Evolutionary conservation across 768 basidiomycete genomes (phyloP).

Genomic region (Trametes maxima): DNA sequence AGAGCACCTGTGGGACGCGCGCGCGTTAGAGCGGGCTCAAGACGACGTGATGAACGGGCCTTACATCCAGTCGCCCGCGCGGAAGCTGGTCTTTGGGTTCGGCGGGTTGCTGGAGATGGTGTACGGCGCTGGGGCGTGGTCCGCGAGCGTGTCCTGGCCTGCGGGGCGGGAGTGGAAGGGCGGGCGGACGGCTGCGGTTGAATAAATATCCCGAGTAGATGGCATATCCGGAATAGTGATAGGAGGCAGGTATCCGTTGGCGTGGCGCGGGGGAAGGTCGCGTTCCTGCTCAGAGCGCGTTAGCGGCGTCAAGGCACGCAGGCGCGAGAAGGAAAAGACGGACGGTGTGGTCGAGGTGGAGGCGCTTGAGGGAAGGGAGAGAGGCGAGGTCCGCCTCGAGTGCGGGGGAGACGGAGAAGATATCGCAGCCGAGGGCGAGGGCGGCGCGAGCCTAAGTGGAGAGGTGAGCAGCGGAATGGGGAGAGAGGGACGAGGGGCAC

Average conservation of each 20-base stretch:
- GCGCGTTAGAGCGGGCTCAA: constrained; percentile 17
- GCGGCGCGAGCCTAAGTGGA: constrained; percentile 28
- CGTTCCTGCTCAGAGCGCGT: constrained; percentile 1
- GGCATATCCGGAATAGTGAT: constrained; percentile 3
- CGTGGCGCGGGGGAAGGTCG: constrained; percentile 4
- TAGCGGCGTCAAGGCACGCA: background rate
- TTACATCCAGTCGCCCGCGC: constrained; percentile 40
- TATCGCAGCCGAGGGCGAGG: constrained; percentile 21
- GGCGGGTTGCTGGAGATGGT: constrained; percentile 37
- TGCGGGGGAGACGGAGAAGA: constrained; percentile 29
- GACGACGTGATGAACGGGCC: constrained; percentile 10
- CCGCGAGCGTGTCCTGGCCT: background rate
- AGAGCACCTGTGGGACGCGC: constrained; percentile 51
- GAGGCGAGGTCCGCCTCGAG: constrained; percentile 29
- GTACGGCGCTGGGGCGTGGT: constrained; percentile 12
- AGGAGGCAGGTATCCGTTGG: constrained; percentile 4
- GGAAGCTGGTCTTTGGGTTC: constrained; percentile 35
- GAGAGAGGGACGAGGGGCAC: background rate
- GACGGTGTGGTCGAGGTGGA: constrained; percentile 8
- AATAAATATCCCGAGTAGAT: constrained; percentile 7
- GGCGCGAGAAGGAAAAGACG: background rate
- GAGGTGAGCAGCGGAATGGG: background rate
- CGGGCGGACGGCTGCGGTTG: background rate
- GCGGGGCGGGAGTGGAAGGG: background rate
- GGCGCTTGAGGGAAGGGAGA: constrained; percentile 22